A percentile compares a stretch with the other conserved stretches of the same genome.
These are phyloP conservation scores for Termitomyces sp. DNA, from an alignment of 768 basidiomycete genomes.

Conservation along the genomic window DNA sequence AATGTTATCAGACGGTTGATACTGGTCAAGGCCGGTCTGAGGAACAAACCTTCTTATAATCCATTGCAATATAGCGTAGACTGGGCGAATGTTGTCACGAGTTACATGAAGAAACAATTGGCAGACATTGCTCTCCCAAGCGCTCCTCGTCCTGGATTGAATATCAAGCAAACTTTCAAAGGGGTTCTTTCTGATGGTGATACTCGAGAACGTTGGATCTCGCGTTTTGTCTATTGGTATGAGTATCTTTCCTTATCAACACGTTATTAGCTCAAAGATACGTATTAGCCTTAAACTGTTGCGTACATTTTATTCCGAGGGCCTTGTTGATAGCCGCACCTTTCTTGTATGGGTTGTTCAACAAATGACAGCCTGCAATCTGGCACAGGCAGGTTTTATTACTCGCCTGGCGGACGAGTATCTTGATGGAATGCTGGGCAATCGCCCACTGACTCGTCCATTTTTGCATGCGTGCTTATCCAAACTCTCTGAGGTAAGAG, in stretches of 20 bases:
- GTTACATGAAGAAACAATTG: slow-evolving; percentile 80
- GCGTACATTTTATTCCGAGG: slow-evolving; percentile 74
- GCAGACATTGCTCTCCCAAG: slow-evolving; percentile 75
- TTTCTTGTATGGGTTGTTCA: slow-evolving; percentile 78
- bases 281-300: slow-evolving; percentile 56
- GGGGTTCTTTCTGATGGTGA: slow-evolving; percentile 71
- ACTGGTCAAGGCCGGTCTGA: slow-evolving; percentile 48
- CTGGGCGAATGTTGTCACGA: slow-evolving; percentile 78
- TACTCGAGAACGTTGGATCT: slow-evolving; percentile 69
- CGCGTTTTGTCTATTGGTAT: slow-evolving; percentile 75
- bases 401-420: slow-evolving; percentile 77
- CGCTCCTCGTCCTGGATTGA: slow-evolving; percentile 67
- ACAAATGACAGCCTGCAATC: slow-evolving; percentile 71
- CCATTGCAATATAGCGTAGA: slow-evolving; percentile 81
- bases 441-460: slow-evolving; percentile 63
- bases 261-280: not conserved
- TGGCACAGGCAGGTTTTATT: slow-evolving; percentile 77
- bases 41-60: slow-evolving; percentile 76
- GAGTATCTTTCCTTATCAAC: slow-evolving; percentile 7
- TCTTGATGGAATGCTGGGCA: slow-evolving; percentile 59
- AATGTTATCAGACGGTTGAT: slow-evolving; percentile 1
- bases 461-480: slow-evolving; percentile 67
- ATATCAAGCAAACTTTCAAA: slow-evolving; percentile 83
- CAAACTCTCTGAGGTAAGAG: slow-evolving; percentile 59
- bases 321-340: slow-evolving; percentile 71